These are phyloP conservation scores for Cladorrhinum sp. DNA, from an alignment of 2,329 filamentous ascomycete genomes.

Conservation along the genomic window DNA sequence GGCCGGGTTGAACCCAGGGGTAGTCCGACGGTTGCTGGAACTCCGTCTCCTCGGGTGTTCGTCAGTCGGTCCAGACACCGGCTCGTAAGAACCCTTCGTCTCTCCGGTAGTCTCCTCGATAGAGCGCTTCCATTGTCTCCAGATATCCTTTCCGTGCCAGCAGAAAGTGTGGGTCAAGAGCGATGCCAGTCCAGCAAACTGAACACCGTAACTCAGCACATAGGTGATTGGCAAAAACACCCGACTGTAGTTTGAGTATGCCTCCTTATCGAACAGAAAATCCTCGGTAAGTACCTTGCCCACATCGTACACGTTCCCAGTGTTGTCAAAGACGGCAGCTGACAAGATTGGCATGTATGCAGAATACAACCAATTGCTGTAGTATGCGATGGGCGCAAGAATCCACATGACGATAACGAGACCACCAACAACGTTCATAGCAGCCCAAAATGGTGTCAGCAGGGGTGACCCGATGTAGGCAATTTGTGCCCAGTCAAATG, in stretches of 20 bases:
- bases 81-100: conserved; percentile 51
- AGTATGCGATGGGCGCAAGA: conserved; percentile 75
- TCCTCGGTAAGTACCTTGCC: conserved; percentile 73
- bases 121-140: conserved; percentile 70
- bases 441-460: conserved; percentile 81
- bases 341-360: conserved; percentile 87
- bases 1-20: conserved; percentile 21
- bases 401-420: conserved; percentile 84
- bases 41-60: neutral
- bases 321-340: conserved; percentile 81
- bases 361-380: conserved; percentile 74
- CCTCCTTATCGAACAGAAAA: conserved; percentile 72
- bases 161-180: conserved; percentile 77
- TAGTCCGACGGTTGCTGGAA: conserved; percentile 4
- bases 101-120: conserved; percentile 59
- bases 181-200: conserved; percentile 78
- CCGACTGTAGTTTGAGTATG: conserved; percentile 77
- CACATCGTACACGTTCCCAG: conserved; percentile 75
- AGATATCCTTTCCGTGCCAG: conserved; percentile 83
- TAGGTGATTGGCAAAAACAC: conserved; percentile 87
- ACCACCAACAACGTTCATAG: conserved; percentile 79
- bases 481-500: conserved; percentile 90
- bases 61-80: conserved; percentile 32
- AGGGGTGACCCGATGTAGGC: conserved; percentile 83
- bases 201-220: conserved; percentile 79